Evolutionary conservation across 768 basidiomycete genomes (phyloP), one percentile per base, ranked within the genome.

Genomic region (Leucocoprinus sp.): DNA sequence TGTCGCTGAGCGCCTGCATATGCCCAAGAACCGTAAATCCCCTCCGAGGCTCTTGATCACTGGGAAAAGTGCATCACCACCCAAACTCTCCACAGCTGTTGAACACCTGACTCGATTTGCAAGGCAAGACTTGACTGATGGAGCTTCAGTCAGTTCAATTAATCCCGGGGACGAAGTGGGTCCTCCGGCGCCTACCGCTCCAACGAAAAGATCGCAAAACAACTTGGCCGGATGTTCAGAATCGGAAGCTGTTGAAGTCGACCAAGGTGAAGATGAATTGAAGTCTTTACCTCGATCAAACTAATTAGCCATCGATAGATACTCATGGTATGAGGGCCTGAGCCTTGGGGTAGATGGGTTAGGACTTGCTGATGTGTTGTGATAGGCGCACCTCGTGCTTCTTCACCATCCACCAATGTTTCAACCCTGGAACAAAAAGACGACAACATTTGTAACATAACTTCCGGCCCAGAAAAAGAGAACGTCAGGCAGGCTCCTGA

Each of bases 1-100:
- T 48, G 63, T 76, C 24, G 75, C 74, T 2, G 70, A 74, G 9
- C 65, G 69, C 17, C 53, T 77, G 39, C 69, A 75, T 51, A 61
- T 75, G 9, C 68, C 68, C 8, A 63, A 61, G 47, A 59, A 54
- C 14, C 60, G 66, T 8, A 60, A 52, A 28, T 62, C 64, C 8
- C 60, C 63, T 1, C 58, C 62, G 23, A 18, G 34, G 19, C 8
- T 34, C 18, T 31, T 55, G 14, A 48, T 54, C 7, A 52, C 51
- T 35, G 59, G 59, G 40, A 56, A 60, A 33, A 57, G 55, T 34
- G 55, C 52, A n/a, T 54, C 61, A 28, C 51, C 55, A 4, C 37
- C 62, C 27, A 57, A 55, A 1, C 48, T 53, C 8, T 48, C 57
- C 1, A 54, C 57, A 1, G 59, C 57, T 2, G 37, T 55, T n/a